These are phyloP conservation scores for Diaporthe helianthi DNA, from an alignment of 2,329 filamentous ascomycete species.

Conservation along the genomic window DNA sequence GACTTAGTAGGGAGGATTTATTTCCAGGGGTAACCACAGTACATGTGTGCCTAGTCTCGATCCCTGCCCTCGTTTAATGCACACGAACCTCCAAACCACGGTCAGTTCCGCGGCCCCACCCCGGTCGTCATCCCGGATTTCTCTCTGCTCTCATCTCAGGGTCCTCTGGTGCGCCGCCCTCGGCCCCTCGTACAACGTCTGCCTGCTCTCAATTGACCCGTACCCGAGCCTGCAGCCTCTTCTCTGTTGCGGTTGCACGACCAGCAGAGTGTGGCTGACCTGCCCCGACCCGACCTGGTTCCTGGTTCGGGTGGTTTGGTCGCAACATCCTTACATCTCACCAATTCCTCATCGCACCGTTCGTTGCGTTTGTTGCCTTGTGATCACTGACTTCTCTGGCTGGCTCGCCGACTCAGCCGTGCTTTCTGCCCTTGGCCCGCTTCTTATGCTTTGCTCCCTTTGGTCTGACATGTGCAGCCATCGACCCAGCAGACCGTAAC, in stretches of 20 bases:
- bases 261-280: background rate
- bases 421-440: background rate
- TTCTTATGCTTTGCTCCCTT: background rate
- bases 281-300: too few relatives aligned
- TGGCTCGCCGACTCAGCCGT: background rate
- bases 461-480: background rate
- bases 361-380: too few relatives aligned
- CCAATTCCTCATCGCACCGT: background rate
- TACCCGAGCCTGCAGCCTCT: background rate
- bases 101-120: constrained; percentile 13
- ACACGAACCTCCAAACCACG: constrained; percentile 5
- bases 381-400: background rate
- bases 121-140: constrained; percentile 12
- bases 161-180: background rate
- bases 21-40: too few relatives aligned
- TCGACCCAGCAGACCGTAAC: constrained; percentile 1
- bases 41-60: background rate
- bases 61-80: background rate
- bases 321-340: background rate
- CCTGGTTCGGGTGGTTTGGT: background rate
- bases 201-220: background rate
- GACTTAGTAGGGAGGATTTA: too few relatives aligned
- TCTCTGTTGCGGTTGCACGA: background rate
- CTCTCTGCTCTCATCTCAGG: background rate
- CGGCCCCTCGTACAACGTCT: background rate